Evolutionary conservation across 805 yeast genomes (phyloP).

Genomic region (Candida andamanensis): DNA sequence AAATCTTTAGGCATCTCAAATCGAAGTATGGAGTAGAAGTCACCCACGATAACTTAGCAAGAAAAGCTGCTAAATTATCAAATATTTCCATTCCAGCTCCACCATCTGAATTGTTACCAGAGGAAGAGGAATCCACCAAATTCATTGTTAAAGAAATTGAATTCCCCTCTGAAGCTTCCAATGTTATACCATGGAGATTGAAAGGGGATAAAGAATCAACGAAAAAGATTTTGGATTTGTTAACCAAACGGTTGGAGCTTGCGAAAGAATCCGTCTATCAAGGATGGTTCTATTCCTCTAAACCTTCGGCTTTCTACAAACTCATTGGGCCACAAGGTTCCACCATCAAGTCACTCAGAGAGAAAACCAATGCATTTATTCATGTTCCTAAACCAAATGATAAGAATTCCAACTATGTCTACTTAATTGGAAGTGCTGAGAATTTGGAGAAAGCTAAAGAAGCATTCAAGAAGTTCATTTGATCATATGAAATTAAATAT

Average conservation of each 20-base stretch:
- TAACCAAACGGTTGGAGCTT: conserved; percentile 45
- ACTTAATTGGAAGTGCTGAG: conserved; percentile 55
- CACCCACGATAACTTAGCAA: conserved; percentile 48
- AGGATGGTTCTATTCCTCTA: conserved; percentile 61
- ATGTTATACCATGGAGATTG: conserved; percentile 61
- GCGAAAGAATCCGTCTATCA: conserved; percentile 42
- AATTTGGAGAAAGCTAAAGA: conserved; percentile 37
- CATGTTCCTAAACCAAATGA: conserved; percentile 59
- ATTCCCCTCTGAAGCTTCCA: conserved; percentile 18
- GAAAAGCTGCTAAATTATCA: conserved; percentile 48
- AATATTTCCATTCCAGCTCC: conserved; percentile 40
- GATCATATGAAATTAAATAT: no score
- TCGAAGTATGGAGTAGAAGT: conserved; percentile 52
- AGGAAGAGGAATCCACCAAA: conserved; percentile 33
- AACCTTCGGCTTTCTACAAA: conserved; percentile 50
- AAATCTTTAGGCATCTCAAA: conserved; percentile 51
- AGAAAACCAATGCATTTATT: conserved; percentile 51
- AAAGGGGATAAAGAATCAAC: conserved; percentile 48
- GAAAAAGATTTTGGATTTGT: conserved; percentile 46
- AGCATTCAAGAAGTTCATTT: conserved; percentile 14
- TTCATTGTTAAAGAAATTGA: conserved; percentile 38
- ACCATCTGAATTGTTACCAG: conserved; percentile 43
- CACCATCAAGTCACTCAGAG: conserved; percentile 57
- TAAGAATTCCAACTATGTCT: conserved; percentile 47
- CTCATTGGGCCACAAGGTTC: conserved; percentile 77